A percentile compares a stretch with the other conserved stretches of the same genome.
Evolutionary conservation across 176 grass and related monocot species (phyloP).

Genomic region (Oryza brachyantha): DNA sequence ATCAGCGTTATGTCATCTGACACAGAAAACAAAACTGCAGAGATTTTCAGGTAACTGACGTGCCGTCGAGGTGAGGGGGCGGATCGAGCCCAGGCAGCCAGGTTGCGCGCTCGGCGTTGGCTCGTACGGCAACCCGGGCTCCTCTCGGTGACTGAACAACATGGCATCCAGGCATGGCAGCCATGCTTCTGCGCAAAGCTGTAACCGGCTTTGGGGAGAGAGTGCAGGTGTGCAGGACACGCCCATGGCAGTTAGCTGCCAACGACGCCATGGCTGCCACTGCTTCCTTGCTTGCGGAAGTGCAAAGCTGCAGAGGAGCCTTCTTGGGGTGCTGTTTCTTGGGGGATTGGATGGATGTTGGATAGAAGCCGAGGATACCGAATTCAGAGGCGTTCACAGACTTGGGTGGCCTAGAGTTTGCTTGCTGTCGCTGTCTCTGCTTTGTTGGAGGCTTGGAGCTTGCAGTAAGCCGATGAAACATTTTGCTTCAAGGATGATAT

Average conservation of each 20-base stretch:
- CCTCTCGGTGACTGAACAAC: background rate
- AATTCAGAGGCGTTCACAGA: constrained; percentile 33
- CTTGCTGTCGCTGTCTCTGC: background rate
- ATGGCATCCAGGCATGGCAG: background rate
- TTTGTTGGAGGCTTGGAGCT: background rate
- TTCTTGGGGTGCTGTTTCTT: background rate
- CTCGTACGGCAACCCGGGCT: constrained; percentile 33
- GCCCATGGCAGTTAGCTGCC: constrained; percentile 26
- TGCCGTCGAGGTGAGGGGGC: constrained; percentile 81
- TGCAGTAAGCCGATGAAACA: background rate
- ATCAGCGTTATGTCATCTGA: background rate
- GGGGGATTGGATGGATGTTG: background rate
- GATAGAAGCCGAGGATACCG: constrained; percentile 46
- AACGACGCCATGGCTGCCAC: constrained; percentile 47
- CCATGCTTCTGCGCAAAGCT: constrained; percentile 2
- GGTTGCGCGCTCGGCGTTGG: constrained; percentile 47
- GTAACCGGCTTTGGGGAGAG: constrained; percentile 15
- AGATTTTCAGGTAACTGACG: constrained; percentile 53
- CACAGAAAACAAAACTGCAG: background rate
- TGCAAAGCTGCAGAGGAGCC: background rate
- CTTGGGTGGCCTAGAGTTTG: background rate
- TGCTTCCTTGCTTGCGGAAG: background rate
- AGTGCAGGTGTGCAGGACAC: background rate
- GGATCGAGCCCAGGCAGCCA: constrained; percentile 82
- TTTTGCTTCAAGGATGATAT: no score